Evolutionary conservation across 2,329 filamentous ascomycete species (phyloP), one percentile per base, ranked within the genome.

Genomic region (Neopestalotiopsis rosae): DNA sequence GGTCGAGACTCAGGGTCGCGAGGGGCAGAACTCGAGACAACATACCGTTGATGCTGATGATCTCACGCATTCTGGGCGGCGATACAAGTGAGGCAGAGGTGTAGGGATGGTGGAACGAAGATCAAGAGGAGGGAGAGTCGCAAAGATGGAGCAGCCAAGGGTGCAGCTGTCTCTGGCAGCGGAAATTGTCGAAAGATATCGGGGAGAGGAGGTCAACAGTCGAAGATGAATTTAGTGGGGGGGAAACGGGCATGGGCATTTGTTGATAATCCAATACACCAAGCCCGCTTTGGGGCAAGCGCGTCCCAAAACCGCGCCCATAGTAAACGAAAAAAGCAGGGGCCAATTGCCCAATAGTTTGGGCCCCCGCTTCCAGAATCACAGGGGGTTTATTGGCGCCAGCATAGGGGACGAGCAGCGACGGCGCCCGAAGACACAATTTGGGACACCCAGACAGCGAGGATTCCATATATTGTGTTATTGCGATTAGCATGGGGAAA

Each of bases 21-120:
- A 30, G 20, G 32, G 32, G 30, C 17, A 57, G 5, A 42, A 38
- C 17, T 38, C 34, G 6, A 38, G 34, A 38, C 6, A 45, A 80
- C 92, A 81, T 90, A 98, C 95, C 95, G 90, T 98, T 98, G 90
- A 98, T 93, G 87, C 92, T 95, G 85, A 98, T 97, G 84, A 98
- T 94, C 91, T 98, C 95, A 93, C 95, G 95, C 95, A 98, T 98
- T 83, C 84, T 95, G 88, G 75, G 72, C 77, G 74, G 69, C 68
- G 69, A 74, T 73, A 73, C 69, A 77, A 79, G 72, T 76, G 74
- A 71, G 75, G 75, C 74, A 74, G 76, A 74, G 72, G 70, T 59
- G 24, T 62, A 40, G 68, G 61, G 69, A 76, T 77, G 74, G 77
- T 72, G 71, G 74, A 74, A 72, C 73, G 74, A 74, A 74, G 71